These are phyloP conservation scores for Chalciporus pseudorubinellus DNA, from an alignment of 768 basidiomycete genomes.

Conservation along the genomic window DNA sequence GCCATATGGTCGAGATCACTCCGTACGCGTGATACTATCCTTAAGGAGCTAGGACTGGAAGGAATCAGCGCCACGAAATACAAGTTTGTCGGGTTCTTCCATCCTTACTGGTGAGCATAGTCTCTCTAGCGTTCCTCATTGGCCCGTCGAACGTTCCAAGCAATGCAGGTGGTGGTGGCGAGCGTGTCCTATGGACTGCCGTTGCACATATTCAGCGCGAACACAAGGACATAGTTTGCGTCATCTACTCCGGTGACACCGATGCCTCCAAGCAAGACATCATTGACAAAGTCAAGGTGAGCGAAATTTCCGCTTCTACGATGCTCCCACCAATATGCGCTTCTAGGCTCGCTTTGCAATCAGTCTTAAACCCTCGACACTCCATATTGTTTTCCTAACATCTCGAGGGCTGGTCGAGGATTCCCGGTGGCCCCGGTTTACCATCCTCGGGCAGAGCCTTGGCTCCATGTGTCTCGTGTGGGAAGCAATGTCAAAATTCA, in stretches of 20 bases:
- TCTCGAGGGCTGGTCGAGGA: conserved; percentile 76
- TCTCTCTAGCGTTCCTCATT: background rate
- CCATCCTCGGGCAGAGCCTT: conserved; percentile 86
- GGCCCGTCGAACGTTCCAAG: conserved; percentile 39
- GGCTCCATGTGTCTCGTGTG: conserved; percentile 82
- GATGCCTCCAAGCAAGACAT: conserved; percentile 80
- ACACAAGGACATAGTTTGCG: conserved; percentile 60
- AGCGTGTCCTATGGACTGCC: conserved; percentile 93
- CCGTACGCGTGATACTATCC: conserved; percentile 18
- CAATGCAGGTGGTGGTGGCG: conserved; percentile 96
- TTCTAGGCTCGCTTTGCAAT: conserved; percentile 80
- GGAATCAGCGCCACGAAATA: background rate
- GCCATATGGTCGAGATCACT: conserved; percentile 20
- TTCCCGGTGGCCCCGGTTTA: conserved; percentile 83
- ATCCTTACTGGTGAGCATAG: conserved; percentile 84
- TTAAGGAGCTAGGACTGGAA: conserved; percentile 16
- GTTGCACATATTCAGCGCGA: conserved; percentile 71
- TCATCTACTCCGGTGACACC: conserved; percentile 88
- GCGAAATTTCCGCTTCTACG: background rate
- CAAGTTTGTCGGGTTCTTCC: conserved; percentile 79
- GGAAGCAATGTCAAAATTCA: conserved; percentile 75
- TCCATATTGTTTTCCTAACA: conserved; percentile 81
- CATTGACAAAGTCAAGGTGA: conserved; percentile 75
- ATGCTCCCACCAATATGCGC: background rate
- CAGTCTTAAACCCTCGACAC: conserved; percentile 52